These are phyloP conservation scores for Gigaspora rosea DNA, from an alignment of 192 early-diverging fungal genomes.

Conservation along the genomic window DNA sequence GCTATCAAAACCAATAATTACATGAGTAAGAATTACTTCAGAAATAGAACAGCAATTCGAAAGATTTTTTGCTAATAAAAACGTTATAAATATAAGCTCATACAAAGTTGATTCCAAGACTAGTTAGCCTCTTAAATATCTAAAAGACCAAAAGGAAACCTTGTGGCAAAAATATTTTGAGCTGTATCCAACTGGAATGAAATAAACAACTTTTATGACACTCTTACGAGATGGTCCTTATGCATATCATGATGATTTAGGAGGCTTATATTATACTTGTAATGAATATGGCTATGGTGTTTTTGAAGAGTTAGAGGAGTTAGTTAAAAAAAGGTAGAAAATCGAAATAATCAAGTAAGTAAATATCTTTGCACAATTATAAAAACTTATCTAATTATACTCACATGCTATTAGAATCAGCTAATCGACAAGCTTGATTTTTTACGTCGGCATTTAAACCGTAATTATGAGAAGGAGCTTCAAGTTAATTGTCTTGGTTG, in stretches of 20 bases:
- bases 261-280: constrained; percentile 1
- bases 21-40: neutral
- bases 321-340: neutral
- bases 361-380: too few species aligned
- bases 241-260: constrained; percentile 5
- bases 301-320: neutral
- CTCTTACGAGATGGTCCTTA: neutral
- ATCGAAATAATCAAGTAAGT: neutral
- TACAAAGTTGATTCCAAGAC: neutral
- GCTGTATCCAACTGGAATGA: constrained; percentile 2
- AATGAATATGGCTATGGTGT: too few species aligned
- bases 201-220: constrained; percentile 13
- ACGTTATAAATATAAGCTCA: neutral
- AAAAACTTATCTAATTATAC: too few species aligned
- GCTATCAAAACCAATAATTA: neutral
- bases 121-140: neutral
- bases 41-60: constrained; percentile 3
- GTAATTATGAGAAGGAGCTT: neutral
- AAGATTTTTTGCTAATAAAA: constrained; percentile 6
- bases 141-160: constrained; percentile 12
- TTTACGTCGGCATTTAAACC: neutral
- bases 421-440: neutral
- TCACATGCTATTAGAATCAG: neutral
- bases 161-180: neutral
- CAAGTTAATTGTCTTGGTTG: neutral